Percentiles rank a stretch among this genome's conserved stretches.
phyloP scores from a whole-genome alignment of 148 eudicot species.

The Bassia scoparia region DNA sequence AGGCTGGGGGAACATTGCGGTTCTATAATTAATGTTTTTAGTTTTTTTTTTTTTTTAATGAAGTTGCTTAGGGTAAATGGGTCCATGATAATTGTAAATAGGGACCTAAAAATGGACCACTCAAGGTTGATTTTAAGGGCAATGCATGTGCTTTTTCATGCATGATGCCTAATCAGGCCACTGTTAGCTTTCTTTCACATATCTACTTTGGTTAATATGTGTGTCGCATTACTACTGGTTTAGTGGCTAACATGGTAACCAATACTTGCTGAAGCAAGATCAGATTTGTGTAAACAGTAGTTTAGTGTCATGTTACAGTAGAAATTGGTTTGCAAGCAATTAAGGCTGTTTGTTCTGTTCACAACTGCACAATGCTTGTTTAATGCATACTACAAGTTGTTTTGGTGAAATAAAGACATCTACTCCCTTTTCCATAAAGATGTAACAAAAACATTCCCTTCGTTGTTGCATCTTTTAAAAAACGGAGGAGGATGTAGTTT shows the following conservation, averaged over 20 bases:
- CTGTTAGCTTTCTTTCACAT: neutral
- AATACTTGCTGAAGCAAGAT: neutral
- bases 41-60: too few relatives aligned
- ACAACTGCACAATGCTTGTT: too few relatives aligned
- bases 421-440: too few relatives aligned
- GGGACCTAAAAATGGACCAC: constrained; percentile 30
- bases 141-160: constrained; percentile 29
- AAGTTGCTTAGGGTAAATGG: constrained; percentile 9
- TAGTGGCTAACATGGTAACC: too few relatives aligned
- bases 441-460: too few relatives aligned
- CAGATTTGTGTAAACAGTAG: neutral
- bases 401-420: too few relatives aligned
- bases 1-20: constrained; percentile 16
- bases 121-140: constrained; percentile 27
- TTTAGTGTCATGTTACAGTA: neutral
- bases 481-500: too few relatives aligned
- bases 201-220: constrained; percentile 13
- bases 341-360: neutral
- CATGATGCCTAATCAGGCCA: neutral
- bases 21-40: neutral
- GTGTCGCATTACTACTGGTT: neutral
- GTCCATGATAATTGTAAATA: neutral
- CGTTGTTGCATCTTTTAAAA: too few relatives aligned
- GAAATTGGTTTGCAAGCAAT: neutral
- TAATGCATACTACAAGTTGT: too few relatives aligned